phyloP scores from a whole-genome alignment of 495 filamentous ascomycete species.

The Penicillium crystallinum region DNA sequence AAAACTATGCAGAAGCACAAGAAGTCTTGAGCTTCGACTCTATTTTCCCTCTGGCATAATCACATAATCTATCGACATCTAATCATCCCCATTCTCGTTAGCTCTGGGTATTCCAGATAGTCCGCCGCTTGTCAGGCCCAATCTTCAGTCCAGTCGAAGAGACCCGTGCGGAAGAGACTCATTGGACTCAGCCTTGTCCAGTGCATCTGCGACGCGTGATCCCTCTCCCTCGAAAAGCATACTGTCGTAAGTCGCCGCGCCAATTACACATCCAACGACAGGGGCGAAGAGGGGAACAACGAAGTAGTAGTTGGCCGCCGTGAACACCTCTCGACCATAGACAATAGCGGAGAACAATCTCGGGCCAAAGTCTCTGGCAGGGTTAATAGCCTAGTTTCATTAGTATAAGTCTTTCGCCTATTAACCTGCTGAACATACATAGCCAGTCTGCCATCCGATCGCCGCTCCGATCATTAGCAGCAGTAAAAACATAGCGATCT shows the following conservation, averaged over 20 bases:
- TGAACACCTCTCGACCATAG: conserved; percentile 32
- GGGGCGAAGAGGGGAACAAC: conserved; percentile 32
- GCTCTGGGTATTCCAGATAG: background rate
- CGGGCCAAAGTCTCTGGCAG: conserved; percentile 32
- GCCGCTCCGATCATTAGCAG: conserved; percentile 30
- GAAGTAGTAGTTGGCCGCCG: conserved; percentile 29
- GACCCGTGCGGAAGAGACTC: conserved; percentile 9
- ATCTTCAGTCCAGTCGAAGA: conserved; percentile 22
- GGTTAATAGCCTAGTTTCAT: conserved; percentile 28
- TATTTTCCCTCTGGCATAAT: too few species aligned
- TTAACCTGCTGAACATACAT: conserved; percentile 19
- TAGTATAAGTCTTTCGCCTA: background rate
- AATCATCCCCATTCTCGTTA: too few species aligned
- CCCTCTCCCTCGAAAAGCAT: conserved; percentile 31
- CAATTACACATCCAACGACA: conserved; percentile 27
- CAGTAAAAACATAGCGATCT: conserved; percentile 28
- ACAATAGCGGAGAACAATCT: conserved; percentile 32
- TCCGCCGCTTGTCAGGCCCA: background rate
- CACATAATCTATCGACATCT: too few species aligned
- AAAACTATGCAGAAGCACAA: too few species aligned
- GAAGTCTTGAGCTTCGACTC: too few species aligned
- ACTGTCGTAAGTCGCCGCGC: conserved; percentile 26
- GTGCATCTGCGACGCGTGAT: conserved; percentile 27
- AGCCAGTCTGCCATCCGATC: conserved; percentile 35
- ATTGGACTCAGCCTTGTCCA: conserved; percentile 22